Evolutionary conservation across 1,284 basidiomycete species (phyloP), one percentile per base, ranked within the genome.

Genomic region (Schizophyllum amplum): DNA sequence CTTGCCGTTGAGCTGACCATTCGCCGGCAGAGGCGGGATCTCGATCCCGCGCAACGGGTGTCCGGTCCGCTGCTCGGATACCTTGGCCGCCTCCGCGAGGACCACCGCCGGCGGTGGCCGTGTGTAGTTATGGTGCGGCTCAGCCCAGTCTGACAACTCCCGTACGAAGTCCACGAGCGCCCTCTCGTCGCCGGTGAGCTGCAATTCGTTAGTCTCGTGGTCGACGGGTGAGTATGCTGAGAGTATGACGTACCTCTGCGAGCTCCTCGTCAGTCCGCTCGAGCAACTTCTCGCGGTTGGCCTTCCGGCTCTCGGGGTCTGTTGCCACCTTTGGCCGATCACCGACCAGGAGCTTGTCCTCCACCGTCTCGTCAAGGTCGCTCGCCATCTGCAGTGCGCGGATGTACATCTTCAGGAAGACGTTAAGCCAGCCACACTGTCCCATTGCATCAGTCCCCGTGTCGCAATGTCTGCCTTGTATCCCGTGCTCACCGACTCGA

Each of bases 391-490:
- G 82, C 67, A 91, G 81, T 51, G 81, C 81, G 51, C 81, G 76
- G 64, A 92, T 87, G 65, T 92, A 93, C 25, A 87, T 72, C 67
- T 86, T 84, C 55, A 91, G 71, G 72, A 89, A 86, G 15, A 79
- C 73, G 63, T 72, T 75, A 24, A 91, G 70, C 90, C 90, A 94
- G 17, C 81, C 81, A 64, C 74, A 69, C 87, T 89, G 60, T n/a
- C 9, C 27, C 51, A 58, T 51, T 46, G 47, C 27, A 24, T 42
- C 57, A 48, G 26, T 24, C 48, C 58, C n/a, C 57, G 21, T 13
- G 54, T 25, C 27, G 56, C 33, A 62, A 26, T n/a, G 53, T 51
- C 17, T 47, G 52, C 4, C 7, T 53, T 56, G 47, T n/a, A n/a
- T n/a, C n/a, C n/a, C 51, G 6, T 11, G 67, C 66, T 61, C 68